A percentile compares a stretch with the other conserved stretches of the same genome.
These are phyloP conservation scores for Petunia hybrid DNA, from an alignment of 305 asterid species.

Conservation along the genomic window DNA sequence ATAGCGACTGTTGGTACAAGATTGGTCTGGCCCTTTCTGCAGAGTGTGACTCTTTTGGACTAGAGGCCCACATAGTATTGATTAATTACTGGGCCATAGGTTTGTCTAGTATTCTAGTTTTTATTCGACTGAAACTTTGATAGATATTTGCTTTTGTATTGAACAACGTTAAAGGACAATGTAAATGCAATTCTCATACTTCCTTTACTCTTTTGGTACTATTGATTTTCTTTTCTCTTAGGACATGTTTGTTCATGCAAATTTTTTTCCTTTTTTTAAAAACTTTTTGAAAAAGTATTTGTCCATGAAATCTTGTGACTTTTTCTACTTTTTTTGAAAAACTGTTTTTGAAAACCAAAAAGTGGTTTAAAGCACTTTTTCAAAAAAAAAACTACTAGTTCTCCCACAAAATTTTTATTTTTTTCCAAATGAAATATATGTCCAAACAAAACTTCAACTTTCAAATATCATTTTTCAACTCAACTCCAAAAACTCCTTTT, in stretches of 20 bases:
- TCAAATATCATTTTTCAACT: too few relatives aligned
- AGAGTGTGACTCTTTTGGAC: conserved; percentile 23
- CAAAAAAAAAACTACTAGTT: too few relatives aligned
- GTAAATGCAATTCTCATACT: conserved; percentile 17
- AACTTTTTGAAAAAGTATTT: too few relatives aligned
- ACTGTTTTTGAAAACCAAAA: too few relatives aligned
- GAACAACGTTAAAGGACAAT: conserved; percentile 25
- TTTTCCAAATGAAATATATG: too few relatives aligned
- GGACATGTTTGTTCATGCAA: background rate
- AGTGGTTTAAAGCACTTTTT: too few relatives aligned
- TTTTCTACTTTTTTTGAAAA: too few relatives aligned
- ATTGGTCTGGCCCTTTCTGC: conserved; percentile 47
- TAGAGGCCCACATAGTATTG: conserved; percentile 40
- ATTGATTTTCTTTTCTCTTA: background rate
- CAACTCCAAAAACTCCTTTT: too few relatives aligned
- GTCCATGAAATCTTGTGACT: too few relatives aligned
- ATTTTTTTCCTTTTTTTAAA: too few relatives aligned
- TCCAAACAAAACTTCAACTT: too few relatives aligned
- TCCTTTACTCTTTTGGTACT: background rate
- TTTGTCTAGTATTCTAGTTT: conserved; percentile 15
- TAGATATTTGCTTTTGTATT: conserved; percentile 28
- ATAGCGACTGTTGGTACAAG: conserved; percentile 37
- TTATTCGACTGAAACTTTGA: background rate
- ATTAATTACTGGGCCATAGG: conserved; percentile 38
- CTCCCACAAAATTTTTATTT: too few relatives aligned